Base-by-base conservation (phyloP, 768 basidiomycete species). In the Auriscalpium vulgare region DNA sequence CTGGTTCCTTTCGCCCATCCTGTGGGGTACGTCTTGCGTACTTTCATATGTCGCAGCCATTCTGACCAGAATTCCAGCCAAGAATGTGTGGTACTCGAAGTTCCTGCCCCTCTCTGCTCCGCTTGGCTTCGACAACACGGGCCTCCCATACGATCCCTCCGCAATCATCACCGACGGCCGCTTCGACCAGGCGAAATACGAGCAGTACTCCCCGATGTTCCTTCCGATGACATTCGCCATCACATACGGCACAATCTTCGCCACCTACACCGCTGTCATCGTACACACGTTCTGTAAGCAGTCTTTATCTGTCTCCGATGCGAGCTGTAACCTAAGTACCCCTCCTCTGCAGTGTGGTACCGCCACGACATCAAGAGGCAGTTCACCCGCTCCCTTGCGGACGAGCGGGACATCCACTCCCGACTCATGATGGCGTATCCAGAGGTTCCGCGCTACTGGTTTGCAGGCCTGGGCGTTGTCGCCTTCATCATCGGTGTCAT, bases 361-460 rank as follows among this genome's bases (percentile, higher is more conserved):
- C 83, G 91, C 48, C 79, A 78, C 52, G 91, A 93, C 63, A 88
- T 92, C 55, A 66, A 73, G 37, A 82, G 83, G 57, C 85, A 89
- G 59, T 81, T 90, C 74, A 81, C 82, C 56, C 78, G 77, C 57
- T 78, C 74, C 40, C 71, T 89, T 44, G 79, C 76, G 58, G 87
- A 93, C 62, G 87, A 92, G 65, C 84, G 83, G 47, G 92, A 95
- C 65, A 76, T 94, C 53, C 92, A 95, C 67, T 81, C 87, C 8
- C 83, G 91, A 47, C 76, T 94, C 44, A 95, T 95, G 93, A 74
- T 77, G 62, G 73, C 70, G 43, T 95, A 95, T 67, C 71, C 77
- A 1, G 89, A 94, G 67, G 86, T 89, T 21, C 88, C 89, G 0
- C 69, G 70, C 52, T 88, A 79, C 81, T 92, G 89, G 89, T 93